Evolutionary conservation across 1,139 yeast genomes (phyloP).

Genomic region (Blastobotrys indianensis): DNA sequence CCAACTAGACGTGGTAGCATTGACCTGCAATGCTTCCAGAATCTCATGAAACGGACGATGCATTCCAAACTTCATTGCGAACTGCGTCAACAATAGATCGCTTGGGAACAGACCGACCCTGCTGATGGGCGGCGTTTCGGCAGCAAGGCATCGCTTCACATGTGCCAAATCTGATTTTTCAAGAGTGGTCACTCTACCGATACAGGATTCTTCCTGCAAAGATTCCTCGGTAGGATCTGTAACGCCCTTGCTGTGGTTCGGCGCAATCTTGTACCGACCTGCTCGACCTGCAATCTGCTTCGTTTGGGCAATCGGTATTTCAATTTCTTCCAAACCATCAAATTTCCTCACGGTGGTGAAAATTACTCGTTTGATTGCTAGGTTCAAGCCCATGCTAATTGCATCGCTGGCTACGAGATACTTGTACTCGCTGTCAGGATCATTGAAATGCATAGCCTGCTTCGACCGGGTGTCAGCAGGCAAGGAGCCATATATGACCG

Average conservation of each 20-base stretch:
- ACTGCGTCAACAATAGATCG: conserved; percentile 22
- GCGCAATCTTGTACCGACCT: conserved; percentile 57
- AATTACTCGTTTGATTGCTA: conserved; percentile 73
- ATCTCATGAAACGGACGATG: conserved; percentile 22
- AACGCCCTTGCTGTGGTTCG: conserved; percentile 11
- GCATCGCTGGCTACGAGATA: conserved; percentile 93
- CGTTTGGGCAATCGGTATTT: conserved; percentile 50
- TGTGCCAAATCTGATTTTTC: conserved; percentile 25
- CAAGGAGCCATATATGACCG: conserved; percentile 88
- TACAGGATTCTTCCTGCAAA: conserved; percentile 56
- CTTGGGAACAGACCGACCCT: conserved; percentile 31
- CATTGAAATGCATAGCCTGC: conserved; percentile 75
- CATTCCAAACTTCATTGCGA: conserved; percentile 21
- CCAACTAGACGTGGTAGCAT: conserved; percentile 17
- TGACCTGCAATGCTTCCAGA: conserved; percentile 19
- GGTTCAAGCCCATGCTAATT: conserved; percentile 92
- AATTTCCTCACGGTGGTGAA: conserved; percentile 66
- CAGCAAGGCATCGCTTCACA: conserved; percentile 27
- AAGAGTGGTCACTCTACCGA: conserved; percentile 31
- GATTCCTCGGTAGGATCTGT: conserved; percentile 14
- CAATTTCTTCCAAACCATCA: conserved; percentile 51
- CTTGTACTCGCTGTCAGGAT: conserved; percentile 57
- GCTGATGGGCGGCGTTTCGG: conserved; percentile 26
- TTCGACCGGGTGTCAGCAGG: conserved; percentile 92
- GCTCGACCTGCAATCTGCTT: conserved; percentile 98